phyloP scores from a whole-genome alignment of 2,329 filamentous ascomycete species.

The Xylariomycetidae sp. region DNA sequence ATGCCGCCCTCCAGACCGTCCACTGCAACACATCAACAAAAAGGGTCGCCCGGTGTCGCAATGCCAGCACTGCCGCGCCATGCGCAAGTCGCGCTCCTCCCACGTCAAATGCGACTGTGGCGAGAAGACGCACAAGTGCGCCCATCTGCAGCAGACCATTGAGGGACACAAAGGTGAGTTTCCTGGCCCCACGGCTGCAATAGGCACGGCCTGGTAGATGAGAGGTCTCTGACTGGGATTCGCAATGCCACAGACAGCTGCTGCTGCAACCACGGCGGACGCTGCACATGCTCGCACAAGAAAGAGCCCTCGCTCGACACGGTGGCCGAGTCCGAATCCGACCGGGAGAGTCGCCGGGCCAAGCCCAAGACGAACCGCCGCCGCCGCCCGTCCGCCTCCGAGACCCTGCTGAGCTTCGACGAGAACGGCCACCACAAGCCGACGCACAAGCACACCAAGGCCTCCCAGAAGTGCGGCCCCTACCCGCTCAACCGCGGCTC shows the following conservation, averaged over 20 bases:
- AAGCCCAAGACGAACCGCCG: slow-evolving; percentile 37
- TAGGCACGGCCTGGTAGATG: no score
- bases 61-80: slow-evolving; percentile 91
- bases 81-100: slow-evolving; percentile 91
- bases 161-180: slow-evolving; percentile 55
- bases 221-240: slow-evolving; percentile 22
- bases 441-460: slow-evolving; percentile 53
- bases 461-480: slow-evolving; percentile 55
- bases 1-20: slow-evolving; percentile 59
- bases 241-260: slow-evolving; percentile 48
- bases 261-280: slow-evolving; percentile 63
- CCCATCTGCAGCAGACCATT: slow-evolving; percentile 50
- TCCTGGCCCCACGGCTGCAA: not conserved
- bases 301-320: slow-evolving; percentile 57
- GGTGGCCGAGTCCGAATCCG: slow-evolving; percentile 58
- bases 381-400: slow-evolving; percentile 55
- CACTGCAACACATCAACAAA: slow-evolving; percentile 90
- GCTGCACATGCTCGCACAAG: slow-evolving; percentile 60
- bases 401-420: slow-evolving; percentile 53
- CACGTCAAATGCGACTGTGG: slow-evolving; percentile 97
- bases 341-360: slow-evolving; percentile 36
- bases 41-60: slow-evolving; percentile 97
- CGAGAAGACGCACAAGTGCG: slow-evolving; percentile 74
- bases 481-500: slow-evolving; percentile 56
- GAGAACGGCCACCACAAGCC: slow-evolving; percentile 60